A percentile compares a stretch with the other conserved stretches of the same genome.
These are phyloP conservation scores for Russula dissimulans DNA, from an alignment of 768 basidiomycete species.

Conservation along the genomic window DNA sequence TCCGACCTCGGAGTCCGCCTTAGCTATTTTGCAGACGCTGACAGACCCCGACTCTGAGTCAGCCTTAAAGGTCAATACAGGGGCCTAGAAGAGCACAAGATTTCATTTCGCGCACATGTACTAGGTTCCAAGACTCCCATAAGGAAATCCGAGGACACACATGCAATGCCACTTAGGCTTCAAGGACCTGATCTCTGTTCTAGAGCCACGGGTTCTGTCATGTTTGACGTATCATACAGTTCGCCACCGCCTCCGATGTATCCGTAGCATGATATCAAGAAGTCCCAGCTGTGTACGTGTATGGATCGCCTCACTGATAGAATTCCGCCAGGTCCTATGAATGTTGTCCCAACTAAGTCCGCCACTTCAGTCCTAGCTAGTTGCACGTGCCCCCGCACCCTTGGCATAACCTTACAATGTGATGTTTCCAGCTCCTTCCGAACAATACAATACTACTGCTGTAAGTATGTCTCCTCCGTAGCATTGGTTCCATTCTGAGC, in stretches of 20 bases:
- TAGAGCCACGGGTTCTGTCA: neutral
- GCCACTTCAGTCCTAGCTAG: neutral
- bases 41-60: too few species aligned
- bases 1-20: too few species aligned
- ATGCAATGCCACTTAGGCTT: conserved; percentile 8
- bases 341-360: neutral
- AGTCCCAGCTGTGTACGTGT: neutral
- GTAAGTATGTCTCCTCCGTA: neutral
- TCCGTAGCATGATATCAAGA: conserved; percentile 4
- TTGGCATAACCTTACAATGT: neutral
- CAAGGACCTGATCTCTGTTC: neutral
- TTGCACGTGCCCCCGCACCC: neutral
- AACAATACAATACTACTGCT: neutral
- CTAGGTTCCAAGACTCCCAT: too few species aligned
- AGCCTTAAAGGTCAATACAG: neutral
- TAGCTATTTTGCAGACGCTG: too few species aligned
- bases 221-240: neutral
- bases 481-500: conserved; percentile 2
- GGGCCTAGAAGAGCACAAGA: neutral
- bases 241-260: conserved; percentile 1
- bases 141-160: neutral
- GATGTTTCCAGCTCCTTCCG: neutral
- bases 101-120: too few species aligned
- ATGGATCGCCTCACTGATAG: conserved; percentile 1
- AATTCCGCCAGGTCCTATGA: conserved; percentile 2